Percentiles rank a stretch among this genome's conserved stretches.
Evolutionary conservation across 192 early-diverging fungal genomes (phyloP).

Genomic region (Kappamyces sp.): DNA sequence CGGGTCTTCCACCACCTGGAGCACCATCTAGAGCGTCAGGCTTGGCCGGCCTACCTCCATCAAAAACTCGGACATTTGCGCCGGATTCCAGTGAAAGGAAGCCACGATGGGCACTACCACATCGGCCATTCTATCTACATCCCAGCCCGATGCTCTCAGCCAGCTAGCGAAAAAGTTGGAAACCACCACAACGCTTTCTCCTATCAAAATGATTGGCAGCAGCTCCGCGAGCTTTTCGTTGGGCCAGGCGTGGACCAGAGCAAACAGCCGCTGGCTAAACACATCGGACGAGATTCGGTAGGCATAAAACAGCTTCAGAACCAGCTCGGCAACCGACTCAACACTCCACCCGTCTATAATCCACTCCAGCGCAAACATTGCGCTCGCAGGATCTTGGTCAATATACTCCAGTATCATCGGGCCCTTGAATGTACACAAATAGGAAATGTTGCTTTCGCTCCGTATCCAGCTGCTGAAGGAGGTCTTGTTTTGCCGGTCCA

Average conservation of each 20-base stretch:
- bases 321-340: slow-evolving; percentile 20
- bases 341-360: slow-evolving; percentile 18
- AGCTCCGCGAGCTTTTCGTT: slow-evolving; percentile 16
- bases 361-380: slow-evolving; percentile 19
- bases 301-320: slow-evolving; percentile 29
- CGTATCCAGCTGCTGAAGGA: slow-evolving; percentile 25
- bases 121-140: slow-evolving; percentile 2
- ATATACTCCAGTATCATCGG: slow-evolving; percentile 7
- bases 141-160: slow-evolving; percentile 6
- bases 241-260: slow-evolving; percentile 8
- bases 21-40: background rate
- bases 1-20: too few relatives aligned
- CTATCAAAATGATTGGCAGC: slow-evolving; percentile 25
- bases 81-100: slow-evolving; percentile 2
- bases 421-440: slow-evolving; percentile 26
- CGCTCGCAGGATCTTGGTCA: slow-evolving; percentile 8
- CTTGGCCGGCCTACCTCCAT: background rate
- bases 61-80: background rate
- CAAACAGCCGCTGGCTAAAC: slow-evolving; percentile 16
- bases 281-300: slow-evolving; percentile 4
- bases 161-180: slow-evolving; percentile 22
- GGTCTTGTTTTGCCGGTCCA: slow-evolving; percentile 25
- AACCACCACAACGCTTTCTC: slow-evolving; percentile 12
- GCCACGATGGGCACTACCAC: background rate
- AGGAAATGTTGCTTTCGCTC: slow-evolving; percentile 24